A percentile compares a stretch with the other conserved stretches of the same genome.
Evolutionary conservation across 208 protist genomes (phyloP).

Genomic region (Leishmania mexicana): DNA sequence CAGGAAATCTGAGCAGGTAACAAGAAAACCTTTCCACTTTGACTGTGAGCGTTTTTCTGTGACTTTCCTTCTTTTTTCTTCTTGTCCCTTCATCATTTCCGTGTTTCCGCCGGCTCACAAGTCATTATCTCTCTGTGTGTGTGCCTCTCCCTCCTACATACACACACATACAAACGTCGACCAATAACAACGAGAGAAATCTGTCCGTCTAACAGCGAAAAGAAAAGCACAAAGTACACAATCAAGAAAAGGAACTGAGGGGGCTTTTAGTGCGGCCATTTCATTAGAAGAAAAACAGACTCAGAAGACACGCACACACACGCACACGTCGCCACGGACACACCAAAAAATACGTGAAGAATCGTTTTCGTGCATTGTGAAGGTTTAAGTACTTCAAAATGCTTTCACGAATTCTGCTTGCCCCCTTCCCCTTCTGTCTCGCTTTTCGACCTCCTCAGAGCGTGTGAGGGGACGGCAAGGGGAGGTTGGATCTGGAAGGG

Average conservation of each 20-base stretch:
- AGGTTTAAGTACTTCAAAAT: conserved; percentile 12
- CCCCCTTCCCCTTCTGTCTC: too few species aligned
- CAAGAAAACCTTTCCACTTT: not conserved
- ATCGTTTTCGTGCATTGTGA: not conserved
- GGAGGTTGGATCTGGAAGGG: not conserved
- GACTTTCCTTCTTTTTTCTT: not conserved
- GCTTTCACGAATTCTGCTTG: not conserved
- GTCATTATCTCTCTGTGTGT: not conserved
- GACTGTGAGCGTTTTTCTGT: not conserved
- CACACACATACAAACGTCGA: not conserved
- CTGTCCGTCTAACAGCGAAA: not conserved
- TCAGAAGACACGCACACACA: not conserved
- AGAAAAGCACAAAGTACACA: not conserved
- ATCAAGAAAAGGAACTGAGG: not conserved
- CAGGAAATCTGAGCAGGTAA: not conserved
- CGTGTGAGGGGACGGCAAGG: not conserved
- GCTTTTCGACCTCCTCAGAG: not conserved
- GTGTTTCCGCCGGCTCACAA: not conserved
- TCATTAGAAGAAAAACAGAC: not conserved
- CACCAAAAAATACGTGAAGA: not conserved
- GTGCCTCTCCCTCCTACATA: too few species aligned
- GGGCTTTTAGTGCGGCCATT: not conserved
- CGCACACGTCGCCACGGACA: not conserved
- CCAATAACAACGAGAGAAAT: not conserved
- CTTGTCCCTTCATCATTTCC: not conserved